phyloP scores from a whole-genome alignment of 2,329 filamentous ascomycete genomes.

The Bipolaris oryzae region DNA sequence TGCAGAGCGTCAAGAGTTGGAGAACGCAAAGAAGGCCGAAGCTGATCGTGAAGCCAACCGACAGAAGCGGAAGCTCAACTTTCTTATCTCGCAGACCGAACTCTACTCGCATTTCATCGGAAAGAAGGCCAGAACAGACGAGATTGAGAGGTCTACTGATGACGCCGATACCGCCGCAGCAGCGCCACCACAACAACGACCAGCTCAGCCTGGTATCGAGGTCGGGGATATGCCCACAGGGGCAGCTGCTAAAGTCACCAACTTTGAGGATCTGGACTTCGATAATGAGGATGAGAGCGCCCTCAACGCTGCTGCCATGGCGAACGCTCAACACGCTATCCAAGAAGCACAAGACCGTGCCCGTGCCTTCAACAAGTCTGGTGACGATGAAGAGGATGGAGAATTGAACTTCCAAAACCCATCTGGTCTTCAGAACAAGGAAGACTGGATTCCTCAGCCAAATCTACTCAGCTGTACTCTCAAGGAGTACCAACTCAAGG shows the following conservation, averaged over 20 bases:
- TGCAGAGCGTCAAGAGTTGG: slow-evolving; percentile 93
- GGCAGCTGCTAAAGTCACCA: slow-evolving; percentile 75
- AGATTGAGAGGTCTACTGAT: slow-evolving; percentile 88
- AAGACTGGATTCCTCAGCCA: slow-evolving; percentile 79
- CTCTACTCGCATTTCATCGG: slow-evolving; percentile 99
- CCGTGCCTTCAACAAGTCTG: slow-evolving; percentile 81
- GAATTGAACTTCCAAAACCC: slow-evolving; percentile 99
- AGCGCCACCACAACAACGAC: slow-evolving; percentile 39
- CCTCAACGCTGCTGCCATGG: slow-evolving; percentile 82
- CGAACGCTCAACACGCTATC: slow-evolving; percentile 94
- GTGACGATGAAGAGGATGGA: slow-evolving; percentile 68
- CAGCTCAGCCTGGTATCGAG: slow-evolving; percentile 54
- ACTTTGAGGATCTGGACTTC: slow-evolving; percentile 94
- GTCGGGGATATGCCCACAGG: slow-evolving; percentile 56
- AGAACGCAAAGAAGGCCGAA: slow-evolving; percentile 95
- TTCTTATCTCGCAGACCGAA: slow-evolving; percentile 98
- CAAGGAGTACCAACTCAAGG: slow-evolving; percentile 98
- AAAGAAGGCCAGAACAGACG: slow-evolving; percentile 98
- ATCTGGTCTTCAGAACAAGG: slow-evolving; percentile 89
- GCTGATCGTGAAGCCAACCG: slow-evolving; percentile 96
- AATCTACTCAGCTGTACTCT: slow-evolving; percentile 91
- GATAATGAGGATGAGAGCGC: slow-evolving; percentile 90
- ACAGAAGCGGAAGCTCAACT: slow-evolving; percentile 98
- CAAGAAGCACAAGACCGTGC: slow-evolving; percentile 93
- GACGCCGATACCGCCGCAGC: slow-evolving; percentile 62